These are phyloP conservation scores for Gyromitra esculenta DNA, from an alignment of 2,329 filamentous ascomycete species.

Conservation along the genomic window DNA sequence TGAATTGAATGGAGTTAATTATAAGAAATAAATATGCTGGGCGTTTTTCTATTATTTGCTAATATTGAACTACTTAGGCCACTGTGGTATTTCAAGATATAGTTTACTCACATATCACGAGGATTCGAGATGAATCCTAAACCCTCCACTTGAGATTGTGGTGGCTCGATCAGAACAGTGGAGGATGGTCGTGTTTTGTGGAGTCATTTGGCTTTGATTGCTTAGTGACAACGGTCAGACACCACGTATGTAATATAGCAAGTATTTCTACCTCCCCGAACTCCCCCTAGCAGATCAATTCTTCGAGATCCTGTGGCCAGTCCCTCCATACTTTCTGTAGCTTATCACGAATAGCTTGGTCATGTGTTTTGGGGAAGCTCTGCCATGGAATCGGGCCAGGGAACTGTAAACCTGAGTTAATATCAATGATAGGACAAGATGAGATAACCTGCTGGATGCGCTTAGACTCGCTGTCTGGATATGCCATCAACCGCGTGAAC, in stretches of 20 bases:
- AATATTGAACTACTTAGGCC: background rate
- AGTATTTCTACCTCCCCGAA: too few relatives aligned
- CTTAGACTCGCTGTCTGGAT: conserved; percentile 51
- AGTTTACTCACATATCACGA: too few relatives aligned
- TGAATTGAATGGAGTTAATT: background rate
- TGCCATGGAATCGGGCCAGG: background rate
- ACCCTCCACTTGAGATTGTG: too few relatives aligned
- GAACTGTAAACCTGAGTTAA: background rate
- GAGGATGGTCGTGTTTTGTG: background rate
- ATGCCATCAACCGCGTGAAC: conserved; percentile 55
- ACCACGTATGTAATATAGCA: too few relatives aligned
- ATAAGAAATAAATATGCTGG: conserved; percentile 2
- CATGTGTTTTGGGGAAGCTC: background rate
- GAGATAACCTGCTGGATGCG: conserved; percentile 53
- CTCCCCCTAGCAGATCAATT: too few relatives aligned
- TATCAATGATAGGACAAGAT: conserved; percentile 49
- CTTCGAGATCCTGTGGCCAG: too few relatives aligned
- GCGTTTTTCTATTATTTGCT: conserved; percentile 19
- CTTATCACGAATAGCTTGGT: background rate
- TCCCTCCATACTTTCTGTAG: background rate
- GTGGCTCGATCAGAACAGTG: too few relatives aligned
- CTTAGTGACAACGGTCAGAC: too few relatives aligned
- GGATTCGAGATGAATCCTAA: too few relatives aligned
- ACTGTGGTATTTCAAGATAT: too few relatives aligned
- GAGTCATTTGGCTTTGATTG: background rate